These are phyloP conservation scores for Panicum miliaceum DNA, from an alignment of 176 grass and related monocot genomes.

Conservation along the genomic window DNA sequence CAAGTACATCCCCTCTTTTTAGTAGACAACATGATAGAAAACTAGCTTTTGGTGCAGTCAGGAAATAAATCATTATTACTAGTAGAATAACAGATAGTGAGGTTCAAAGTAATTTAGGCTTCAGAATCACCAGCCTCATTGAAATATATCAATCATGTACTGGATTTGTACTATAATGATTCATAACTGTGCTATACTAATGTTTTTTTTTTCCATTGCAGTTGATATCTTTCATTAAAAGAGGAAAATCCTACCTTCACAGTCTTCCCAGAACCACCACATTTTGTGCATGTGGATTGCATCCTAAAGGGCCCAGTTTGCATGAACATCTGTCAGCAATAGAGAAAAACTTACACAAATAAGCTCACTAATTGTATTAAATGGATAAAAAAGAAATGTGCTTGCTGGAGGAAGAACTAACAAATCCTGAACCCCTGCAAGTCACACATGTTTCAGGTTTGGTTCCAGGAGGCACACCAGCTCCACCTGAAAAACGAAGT, in stretches of 20 bases:
- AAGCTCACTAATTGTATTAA: background rate
- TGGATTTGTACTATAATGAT: background rate
- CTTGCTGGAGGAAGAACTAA: conserved; percentile 51
- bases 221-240: background rate
- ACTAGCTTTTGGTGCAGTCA: background rate
- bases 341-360: conserved; percentile 31
- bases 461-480: conserved; percentile 89
- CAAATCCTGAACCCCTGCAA: conserved; percentile 88
- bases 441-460: conserved; percentile 86
- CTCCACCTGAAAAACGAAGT: conserved; percentile 61
- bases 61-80: conserved; percentile 3
- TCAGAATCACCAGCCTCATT: background rate
- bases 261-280: conserved; percentile 85
- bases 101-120: background rate
- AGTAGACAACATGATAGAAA: conserved; percentile 9
- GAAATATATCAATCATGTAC: background rate
- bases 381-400: background rate
- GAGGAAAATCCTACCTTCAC: conserved; percentile 58
- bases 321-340: conserved; percentile 63
- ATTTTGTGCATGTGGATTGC: conserved; percentile 77
- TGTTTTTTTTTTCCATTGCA: background rate
- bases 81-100: conserved; percentile 4
- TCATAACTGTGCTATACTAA: background rate
- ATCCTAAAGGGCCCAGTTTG: conserved; percentile 90
- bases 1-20: background rate